These are phyloP conservation scores for Leccinum subtestaceum DNA, from an alignment of 768 basidiomycete genomes.

Conservation along the genomic window DNA sequence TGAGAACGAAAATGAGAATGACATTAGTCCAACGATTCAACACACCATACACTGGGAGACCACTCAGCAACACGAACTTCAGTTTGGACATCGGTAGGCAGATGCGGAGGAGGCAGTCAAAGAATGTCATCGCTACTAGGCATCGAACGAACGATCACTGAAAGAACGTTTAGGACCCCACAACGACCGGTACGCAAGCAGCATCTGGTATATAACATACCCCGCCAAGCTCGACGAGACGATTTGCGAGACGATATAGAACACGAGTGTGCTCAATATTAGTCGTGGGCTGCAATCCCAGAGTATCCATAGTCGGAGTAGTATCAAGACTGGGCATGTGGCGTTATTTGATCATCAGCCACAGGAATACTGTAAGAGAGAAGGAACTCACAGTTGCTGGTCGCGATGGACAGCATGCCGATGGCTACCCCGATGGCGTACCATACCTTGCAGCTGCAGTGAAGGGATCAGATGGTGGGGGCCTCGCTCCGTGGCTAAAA, in stretches of 20 bases:
- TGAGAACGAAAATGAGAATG: background rate
- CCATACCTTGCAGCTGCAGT: too few relatives aligned
- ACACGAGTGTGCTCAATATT: slow-evolving; percentile 27
- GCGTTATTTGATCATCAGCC: too few relatives aligned
- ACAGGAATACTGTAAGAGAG: too few relatives aligned
- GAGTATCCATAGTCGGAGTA: slow-evolving; percentile 40
- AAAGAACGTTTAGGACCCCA: background rate
- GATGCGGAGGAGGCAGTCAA: slow-evolving; percentile 11
- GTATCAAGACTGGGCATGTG: slow-evolving; percentile 7
- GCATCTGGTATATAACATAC: slow-evolving; percentile 25
- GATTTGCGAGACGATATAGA: slow-evolving; percentile 33
- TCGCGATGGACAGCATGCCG: slow-evolving; percentile 22
- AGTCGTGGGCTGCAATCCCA: slow-evolving; percentile 31
- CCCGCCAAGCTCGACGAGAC: slow-evolving; percentile 18
- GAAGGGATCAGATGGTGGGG: too few relatives aligned
- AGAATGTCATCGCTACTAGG: slow-evolving; percentile 16
- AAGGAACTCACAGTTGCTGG: too few relatives aligned
- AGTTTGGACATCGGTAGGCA: slow-evolving; percentile 24
- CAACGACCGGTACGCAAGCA: slow-evolving; percentile 22
- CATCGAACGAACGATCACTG: background rate
- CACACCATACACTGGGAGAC: slow-evolving; percentile 25
- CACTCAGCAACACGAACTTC: slow-evolving; percentile 23
- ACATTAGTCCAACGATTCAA: background rate
- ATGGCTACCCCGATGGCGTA: too few relatives aligned
- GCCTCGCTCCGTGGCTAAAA: too few relatives aligned